phyloP scores from a whole-genome alignment of 2,329 filamentous ascomycete genomes.

The Colletotrichum sp. region DNA sequence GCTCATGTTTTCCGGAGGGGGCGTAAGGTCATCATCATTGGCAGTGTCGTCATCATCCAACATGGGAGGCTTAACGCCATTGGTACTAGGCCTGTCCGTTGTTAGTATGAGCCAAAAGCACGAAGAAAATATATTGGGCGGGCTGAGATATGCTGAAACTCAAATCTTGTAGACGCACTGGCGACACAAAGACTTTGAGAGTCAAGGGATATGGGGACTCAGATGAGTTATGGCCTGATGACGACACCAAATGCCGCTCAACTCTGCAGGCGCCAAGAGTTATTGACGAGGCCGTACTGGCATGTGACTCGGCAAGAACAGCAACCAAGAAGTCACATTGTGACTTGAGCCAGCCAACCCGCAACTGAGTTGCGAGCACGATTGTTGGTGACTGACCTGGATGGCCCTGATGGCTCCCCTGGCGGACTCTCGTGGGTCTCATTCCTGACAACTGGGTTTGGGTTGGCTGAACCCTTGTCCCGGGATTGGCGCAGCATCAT shows the following conservation, averaged over 20 bases:
- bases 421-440: not conserved
- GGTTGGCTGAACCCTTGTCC: not conserved
- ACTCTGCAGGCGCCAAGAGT: not conserved
- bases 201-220: not conserved
- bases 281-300: not conserved
- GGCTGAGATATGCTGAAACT: not conserved
- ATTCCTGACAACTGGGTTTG: not conserved
- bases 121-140: not conserved
- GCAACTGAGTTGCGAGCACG: not conserved
- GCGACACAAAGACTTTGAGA: not conserved
- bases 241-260: not conserved
- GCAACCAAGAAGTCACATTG: not conserved
- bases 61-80: slow-evolving; percentile 23
- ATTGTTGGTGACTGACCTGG: not conserved
- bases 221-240: not conserved
- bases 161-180: not conserved
- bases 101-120: not conserved
- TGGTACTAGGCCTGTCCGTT: slow-evolving; percentile 22
- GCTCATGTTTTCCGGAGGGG: slow-evolving; percentile 44
- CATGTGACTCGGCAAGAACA: not conserved
- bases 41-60: slow-evolving; percentile 38
- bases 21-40: slow-evolving; percentile 50
- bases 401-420: not conserved
- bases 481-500: not conserved
- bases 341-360: not conserved